Evolutionary conservation across 2,329 filamentous ascomycete genomes (phyloP).

Genomic region (Aspergillus caelatus): DNA sequence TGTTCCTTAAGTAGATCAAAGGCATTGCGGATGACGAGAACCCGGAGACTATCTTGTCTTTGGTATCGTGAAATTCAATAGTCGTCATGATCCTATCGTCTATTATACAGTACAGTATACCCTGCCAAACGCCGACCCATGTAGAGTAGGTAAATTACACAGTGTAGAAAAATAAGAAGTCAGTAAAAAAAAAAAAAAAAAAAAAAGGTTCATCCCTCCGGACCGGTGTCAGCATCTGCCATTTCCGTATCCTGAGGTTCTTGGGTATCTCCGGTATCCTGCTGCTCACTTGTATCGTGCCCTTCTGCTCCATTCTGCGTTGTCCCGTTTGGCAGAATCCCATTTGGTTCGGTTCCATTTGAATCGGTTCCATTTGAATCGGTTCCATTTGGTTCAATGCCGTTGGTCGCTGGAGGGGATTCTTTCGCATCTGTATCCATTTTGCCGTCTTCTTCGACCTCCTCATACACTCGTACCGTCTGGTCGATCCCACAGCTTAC

Average conservation of each 20-base stretch:
- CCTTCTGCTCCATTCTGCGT: neutral
- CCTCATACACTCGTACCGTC: slow-evolving; percentile 64
- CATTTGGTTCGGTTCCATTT: neutral
- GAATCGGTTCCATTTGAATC: neutral
- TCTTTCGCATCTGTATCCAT: neutral
- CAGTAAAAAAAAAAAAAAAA: neutral
- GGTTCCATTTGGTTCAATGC: neutral
- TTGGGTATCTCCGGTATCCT: neutral
- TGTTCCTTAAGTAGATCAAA: neutral
- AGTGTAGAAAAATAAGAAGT: neutral
- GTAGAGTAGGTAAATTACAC: slow-evolving; percentile 3
- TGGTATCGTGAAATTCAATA: slow-evolving; percentile 1
- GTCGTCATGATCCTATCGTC: slow-evolving; percentile 3
- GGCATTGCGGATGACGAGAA: neutral
- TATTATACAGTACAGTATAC: slow-evolving; percentile 5
- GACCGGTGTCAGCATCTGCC: neutral
- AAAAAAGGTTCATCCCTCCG: neutral
- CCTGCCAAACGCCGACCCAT: slow-evolving; percentile 2
- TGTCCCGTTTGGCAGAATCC: neutral
- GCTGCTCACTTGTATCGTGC: neutral
- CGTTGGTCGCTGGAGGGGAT: neutral
- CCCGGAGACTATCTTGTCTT: neutral
- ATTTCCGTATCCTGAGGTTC: slow-evolving; percentile 1
- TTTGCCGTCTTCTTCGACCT: slow-evolving; percentile 30
- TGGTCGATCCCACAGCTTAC: slow-evolving; percentile 66